Evolutionary conservation across 2,329 filamentous ascomycete species (phyloP).

Genomic region (Xylaria sp.): DNA sequence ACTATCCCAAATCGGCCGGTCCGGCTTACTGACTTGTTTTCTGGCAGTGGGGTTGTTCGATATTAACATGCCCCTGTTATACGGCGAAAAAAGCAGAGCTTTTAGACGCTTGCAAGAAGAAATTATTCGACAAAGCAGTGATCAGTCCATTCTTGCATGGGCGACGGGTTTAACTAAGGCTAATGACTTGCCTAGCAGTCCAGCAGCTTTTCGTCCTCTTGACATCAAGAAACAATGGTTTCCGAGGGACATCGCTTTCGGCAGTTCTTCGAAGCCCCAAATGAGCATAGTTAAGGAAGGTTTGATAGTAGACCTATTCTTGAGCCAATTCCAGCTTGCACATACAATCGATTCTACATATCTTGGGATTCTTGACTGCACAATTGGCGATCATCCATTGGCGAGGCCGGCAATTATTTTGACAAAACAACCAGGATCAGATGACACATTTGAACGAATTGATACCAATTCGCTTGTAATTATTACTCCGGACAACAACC

Average conservation of each 20-base stretch:
- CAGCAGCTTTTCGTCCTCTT: neutral
- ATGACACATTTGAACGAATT: neutral
- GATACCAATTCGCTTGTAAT: no score
- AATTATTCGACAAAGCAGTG: slow-evolving; percentile 8
- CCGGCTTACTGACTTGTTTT: neutral
- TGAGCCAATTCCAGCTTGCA: neutral
- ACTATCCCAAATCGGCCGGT: neutral
- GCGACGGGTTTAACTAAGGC: no score
- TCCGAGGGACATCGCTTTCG: neutral
- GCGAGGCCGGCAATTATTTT: neutral
- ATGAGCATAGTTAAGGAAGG: neutral
- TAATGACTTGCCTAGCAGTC: neutral
- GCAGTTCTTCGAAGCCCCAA: neutral
- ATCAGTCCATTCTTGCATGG: slow-evolving; percentile 16
- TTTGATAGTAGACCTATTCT: slow-evolving; percentile 3
- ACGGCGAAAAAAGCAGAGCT: slow-evolving; percentile 7
- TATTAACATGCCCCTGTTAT: slow-evolving; percentile 22
- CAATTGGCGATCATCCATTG: slow-evolving; percentile 1
- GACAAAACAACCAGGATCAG: neutral
- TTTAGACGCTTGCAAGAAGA: slow-evolving; percentile 21
- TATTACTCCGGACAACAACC: neutral
- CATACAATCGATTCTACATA: neutral
- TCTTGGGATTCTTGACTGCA: slow-evolving; percentile 3
- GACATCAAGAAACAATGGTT: slow-evolving; percentile 7
- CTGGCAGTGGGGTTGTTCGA: slow-evolving; percentile 16